Evolutionary conservation across 371 early-diverging fungal genomes (phyloP).

Genomic region (Apophysomyces ossiformis): DNA sequence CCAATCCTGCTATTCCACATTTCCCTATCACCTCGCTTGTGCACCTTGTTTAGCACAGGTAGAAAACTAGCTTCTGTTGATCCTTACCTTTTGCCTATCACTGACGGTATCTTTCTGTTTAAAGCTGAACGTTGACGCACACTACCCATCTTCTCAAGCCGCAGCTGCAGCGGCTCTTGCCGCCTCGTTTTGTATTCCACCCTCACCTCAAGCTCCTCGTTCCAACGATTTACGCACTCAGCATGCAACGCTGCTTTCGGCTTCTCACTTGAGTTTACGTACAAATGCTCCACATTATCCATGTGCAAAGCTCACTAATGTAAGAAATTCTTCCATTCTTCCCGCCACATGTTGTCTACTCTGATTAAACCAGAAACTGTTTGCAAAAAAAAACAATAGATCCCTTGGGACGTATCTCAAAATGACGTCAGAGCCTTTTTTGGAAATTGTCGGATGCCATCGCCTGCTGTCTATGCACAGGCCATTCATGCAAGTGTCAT

Average conservation of each 20-base stretch:
- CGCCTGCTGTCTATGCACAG: conserved; percentile 43
- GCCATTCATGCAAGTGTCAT: conserved; percentile 51
- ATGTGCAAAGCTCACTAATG: conserved; percentile 49
- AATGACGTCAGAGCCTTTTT: conserved; percentile 58
- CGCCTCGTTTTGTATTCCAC: background rate
- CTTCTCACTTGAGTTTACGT: conserved; percentile 1
- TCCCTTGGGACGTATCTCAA: conserved; percentile 65
- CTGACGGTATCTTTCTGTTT: background rate
- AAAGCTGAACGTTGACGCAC: background rate
- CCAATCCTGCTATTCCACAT: conserved; percentile 4
- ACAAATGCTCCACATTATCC: conserved; percentile 27
- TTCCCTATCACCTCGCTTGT: conserved; percentile 8
- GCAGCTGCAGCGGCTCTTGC: conserved; percentile 6
- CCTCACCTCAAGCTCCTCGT: background rate
- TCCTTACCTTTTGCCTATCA: background rate
- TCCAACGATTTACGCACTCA: background rate
- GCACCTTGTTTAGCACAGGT: background rate
- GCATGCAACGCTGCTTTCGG: conserved; percentile 1
- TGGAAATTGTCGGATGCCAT: conserved; percentile 42
- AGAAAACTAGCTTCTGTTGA: background rate
- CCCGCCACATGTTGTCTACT: background rate
- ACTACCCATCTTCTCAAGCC: background rate
- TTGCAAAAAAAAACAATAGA: conserved; percentile 25
- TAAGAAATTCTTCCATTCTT: conserved; percentile 21
- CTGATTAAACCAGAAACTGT: background rate